Evolutionary conservation across 2,329 filamentous ascomycete genomes (phyloP), one percentile per base, ranked within the genome.

Genomic region (Fusarium sp.): DNA sequence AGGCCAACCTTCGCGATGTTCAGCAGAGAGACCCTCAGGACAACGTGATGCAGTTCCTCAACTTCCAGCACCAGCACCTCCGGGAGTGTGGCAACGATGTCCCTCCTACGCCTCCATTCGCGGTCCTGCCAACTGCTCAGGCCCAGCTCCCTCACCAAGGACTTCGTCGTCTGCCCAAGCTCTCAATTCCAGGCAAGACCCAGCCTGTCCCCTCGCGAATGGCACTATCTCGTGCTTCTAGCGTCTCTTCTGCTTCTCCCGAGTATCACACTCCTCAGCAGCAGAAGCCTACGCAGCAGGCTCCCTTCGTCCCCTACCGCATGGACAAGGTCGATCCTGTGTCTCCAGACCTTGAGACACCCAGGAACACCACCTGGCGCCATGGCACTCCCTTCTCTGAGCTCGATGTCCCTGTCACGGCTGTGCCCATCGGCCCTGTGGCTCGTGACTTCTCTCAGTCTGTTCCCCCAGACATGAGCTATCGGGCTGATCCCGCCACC

Each of bases 381-480:
- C 92, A 94, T 72, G 92, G 91, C n/a, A 97, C 94, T 0, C 95
- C 95, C 17, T 93, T 95, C 81, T 97, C 95, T 3, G 95, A 97
- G 79, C 92, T 96, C 87, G 96, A 98, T 80, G 91, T 95, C 14
- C 95, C 96, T 1, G 84, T 97, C 67, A 96, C 94, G 1, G 89
- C 92, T 4, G 86, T 95, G 49, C 90, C 90, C 1, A 77, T 91
- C 17, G 93, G 92, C 0, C 93, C 93, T 8, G 87, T 97, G 35
- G 88, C 92, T 51, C 92, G 96, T 59, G 92, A 96, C 78, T 86
- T 88, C 55, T 97, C 94, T 29, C 94, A 98, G 82, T 98, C 95
- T 6, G 96, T 98, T 0, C 96, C 96, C 49, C 96, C 96, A 8
- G 92, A 97, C 83, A 98, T 98, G 95, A 92, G 91, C 80, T 98